Evolutionary conservation across 208 protist genomes (phyloP), one percentile per base, ranked within the genome.

Genomic region (Acanthamoeba healyi): DNA sequence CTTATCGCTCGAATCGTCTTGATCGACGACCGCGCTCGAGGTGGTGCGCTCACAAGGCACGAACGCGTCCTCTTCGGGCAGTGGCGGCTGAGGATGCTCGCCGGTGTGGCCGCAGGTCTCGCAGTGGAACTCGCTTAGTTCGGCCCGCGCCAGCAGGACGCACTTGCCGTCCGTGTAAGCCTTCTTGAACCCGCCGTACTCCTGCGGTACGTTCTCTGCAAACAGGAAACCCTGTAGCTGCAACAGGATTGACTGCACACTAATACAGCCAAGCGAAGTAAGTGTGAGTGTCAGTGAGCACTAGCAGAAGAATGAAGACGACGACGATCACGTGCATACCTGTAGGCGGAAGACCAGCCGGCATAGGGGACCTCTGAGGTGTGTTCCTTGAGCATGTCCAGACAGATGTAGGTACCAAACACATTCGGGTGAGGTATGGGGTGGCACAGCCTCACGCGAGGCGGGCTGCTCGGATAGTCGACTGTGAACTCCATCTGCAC

Each of bases 151-250:
- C 17, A 10, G 12, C 24, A 12, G 12, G 26, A 86, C 77, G 4
- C 6, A 6, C 42, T 86, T n/a, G 67, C 12, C 77, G 29, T 58
- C 77, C 7, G 77, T 46, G 44, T 40, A 15, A 1, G 44, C 38
- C 42, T n/a, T 32, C 0, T 0, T 0, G 0, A 29, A 5, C 1
- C 86, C 42, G 36, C 86, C 86, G 12, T 56, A 26, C 54, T 92
- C 86, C 54, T 70, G 86, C 4, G 86, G 86, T 7, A 77, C 29
- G 29, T 72, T 92, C 58, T 92, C 86, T 36, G 86, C 86, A 32
- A 92, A 92, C 51, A 92, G 42, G 32, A 92, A 92, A 0, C 29
- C 65, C 86, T 79, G 86, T 14, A 92, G 86, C 65, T 92, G 86
- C 24, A 92, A 38, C 63, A 92, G 22, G 29, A 92, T 92, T 6